Base-by-base conservation (phyloP, 2,329 filamentous ascomycete genomes). In the Pseudonectria foliicola region DNA sequence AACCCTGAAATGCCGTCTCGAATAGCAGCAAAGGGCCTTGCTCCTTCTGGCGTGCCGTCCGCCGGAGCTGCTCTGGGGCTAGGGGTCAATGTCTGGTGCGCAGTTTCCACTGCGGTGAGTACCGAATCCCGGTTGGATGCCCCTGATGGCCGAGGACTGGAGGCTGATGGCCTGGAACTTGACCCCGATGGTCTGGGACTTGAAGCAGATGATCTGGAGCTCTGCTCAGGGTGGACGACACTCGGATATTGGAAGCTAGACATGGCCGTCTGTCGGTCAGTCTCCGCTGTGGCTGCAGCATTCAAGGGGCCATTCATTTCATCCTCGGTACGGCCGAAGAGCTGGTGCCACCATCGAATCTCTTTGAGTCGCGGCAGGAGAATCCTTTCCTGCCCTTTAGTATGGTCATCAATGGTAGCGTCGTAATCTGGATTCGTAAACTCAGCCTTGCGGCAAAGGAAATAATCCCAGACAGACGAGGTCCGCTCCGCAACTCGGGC, bases 391-490 rank as follows among this genome's bases (percentile, higher is more conserved):
- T 81, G 80, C 4, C 85, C 87, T 37, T 84, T 78, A 38, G 82
- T 70, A 29, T 84, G 79, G 52, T 95, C 88, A 43, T 95, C 84
- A 25, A 89, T 68, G 1, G 76, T 70, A 7, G 68, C 55, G 35
- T 93, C 82, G 54, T 90, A 98, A 23, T 82, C 72, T 0, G 80
- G 73, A 52, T 96, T 96, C 25, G 79, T 67, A 51, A 96, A 98
- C 52, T 95, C 85, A 13, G 75, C 68, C 45, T 76, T 80, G 10
- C 89, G 77, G 28, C 83, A 79, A 7, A 96, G 66, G 60, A 98
- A 96, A 57, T 96, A 95, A 48, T 92, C 84, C 92, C 92, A 98
- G 2, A 95, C 92, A 14, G 86, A 94, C 4, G 83, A 73, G 4
- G 88, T 94, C 35, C 77, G 73, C 49, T 88, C 80, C 26, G 70